phyloP scores from a whole-genome alignment of 441 rosid species.

The Isatis lusitanica region DNA sequence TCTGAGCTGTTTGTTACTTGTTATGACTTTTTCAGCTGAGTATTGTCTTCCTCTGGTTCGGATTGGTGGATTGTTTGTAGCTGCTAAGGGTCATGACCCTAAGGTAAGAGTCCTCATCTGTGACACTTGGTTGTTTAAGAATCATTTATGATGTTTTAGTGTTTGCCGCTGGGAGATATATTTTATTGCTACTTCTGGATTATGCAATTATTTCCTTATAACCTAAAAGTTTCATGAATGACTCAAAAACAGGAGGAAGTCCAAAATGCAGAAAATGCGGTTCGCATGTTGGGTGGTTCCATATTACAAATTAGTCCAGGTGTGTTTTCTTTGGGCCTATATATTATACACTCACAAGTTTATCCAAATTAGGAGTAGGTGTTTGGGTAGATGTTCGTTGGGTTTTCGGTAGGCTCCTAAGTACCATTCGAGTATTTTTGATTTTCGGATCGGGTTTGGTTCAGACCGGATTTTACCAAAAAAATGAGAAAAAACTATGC shows the following conservation, averaged over 20 bases:
- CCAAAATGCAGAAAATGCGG: slow-evolving; percentile 71
- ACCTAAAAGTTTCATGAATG: neutral
- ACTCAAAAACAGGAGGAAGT: slow-evolving; percentile 65
- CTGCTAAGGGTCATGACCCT: slow-evolving; percentile 95
- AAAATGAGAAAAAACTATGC: too few species aligned
- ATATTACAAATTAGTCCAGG: slow-evolving; percentile 62
- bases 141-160: slow-evolving; percentile 1
- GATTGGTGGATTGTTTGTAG: slow-evolving; percentile 89
- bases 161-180: neutral
- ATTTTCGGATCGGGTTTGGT: too few species aligned
- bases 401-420: too few species aligned
- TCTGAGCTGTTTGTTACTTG: slow-evolving; percentile 26
- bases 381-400: too few species aligned
- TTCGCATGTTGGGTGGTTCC: slow-evolving; percentile 83
- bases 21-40: slow-evolving; percentile 60
- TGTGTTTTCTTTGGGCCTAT: slow-evolving; percentile 20
- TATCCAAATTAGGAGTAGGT: neutral
- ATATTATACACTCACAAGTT: neutral
- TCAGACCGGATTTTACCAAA: too few species aligned
- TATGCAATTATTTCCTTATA: neutral
- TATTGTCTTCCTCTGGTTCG: slow-evolving; percentile 93
- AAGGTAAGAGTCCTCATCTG: slow-evolving; percentile 44
- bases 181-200: neutral
- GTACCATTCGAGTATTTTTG: too few species aligned
- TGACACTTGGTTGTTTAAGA: neutral